phyloP scores from a whole-genome alignment of 1,284 basidiomycete genomes.

The Chiua sp. region DNA sequence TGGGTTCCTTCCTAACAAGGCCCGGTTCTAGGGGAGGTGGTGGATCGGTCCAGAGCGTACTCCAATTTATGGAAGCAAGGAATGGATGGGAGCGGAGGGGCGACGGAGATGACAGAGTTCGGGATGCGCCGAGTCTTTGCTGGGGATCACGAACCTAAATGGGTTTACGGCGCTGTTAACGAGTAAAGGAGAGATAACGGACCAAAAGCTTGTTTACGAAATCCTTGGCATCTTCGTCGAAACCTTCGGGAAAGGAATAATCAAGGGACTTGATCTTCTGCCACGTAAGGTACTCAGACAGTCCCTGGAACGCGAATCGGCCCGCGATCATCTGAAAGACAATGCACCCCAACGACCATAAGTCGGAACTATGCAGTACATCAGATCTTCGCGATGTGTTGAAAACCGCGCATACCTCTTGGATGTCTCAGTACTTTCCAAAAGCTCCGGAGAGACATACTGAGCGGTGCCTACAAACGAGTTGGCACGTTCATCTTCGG shows the following conservation, averaged over 20 bases:
- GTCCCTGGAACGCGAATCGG: slow-evolving; percentile 87
- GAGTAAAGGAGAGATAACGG: slow-evolving; percentile 22
- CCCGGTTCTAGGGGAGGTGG: slow-evolving; percentile 64
- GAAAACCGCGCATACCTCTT: slow-evolving; percentile 53
- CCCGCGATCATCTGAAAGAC: slow-evolving; percentile 97
- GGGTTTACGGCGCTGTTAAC: not conserved
- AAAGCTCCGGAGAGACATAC: slow-evolving; percentile 93
- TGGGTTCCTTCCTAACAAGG: slow-evolving; percentile 54
- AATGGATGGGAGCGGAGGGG: slow-evolving; percentile 79
- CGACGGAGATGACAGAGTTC: slow-evolving; percentile 49
- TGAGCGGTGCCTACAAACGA: slow-evolving; percentile 98
- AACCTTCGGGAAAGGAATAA: slow-evolving; percentile 75
- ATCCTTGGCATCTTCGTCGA: slow-evolving; percentile 72
- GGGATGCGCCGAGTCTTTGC: slow-evolving; percentile 71
- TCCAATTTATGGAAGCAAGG: slow-evolving; percentile 74
- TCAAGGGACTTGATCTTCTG: slow-evolving; percentile 80
- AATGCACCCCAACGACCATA: slow-evolving; percentile 98
- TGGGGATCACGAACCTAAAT: slow-evolving; percentile 71
- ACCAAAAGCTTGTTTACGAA: slow-evolving; percentile 71
- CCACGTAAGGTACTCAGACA: slow-evolving; percentile 86
- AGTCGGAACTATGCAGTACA: slow-evolving; percentile 72
- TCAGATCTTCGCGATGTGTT: not conserved
- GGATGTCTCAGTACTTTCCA: slow-evolving; percentile 78
- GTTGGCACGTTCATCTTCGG: slow-evolving; percentile 58
- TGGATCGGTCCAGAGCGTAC: slow-evolving; percentile 72